Evolutionary conservation across 2,329 filamentous ascomycete genomes (phyloP), one percentile per base, ranked within the genome.

Genomic region (Calonectria leucothoes): DNA sequence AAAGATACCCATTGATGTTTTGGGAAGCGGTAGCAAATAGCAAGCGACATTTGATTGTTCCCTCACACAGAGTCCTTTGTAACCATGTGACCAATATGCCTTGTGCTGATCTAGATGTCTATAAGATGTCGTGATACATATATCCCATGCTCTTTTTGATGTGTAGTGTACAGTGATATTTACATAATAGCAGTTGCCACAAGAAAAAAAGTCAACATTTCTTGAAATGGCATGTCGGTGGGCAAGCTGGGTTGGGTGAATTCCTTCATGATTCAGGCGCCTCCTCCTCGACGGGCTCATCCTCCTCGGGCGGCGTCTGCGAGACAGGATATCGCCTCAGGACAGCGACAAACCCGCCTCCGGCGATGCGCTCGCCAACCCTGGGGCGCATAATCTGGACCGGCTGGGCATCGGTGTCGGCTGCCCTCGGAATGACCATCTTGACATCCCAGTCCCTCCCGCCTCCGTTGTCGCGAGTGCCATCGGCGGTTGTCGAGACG

Each of bases 401-500:
- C 37, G 78, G 73, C 37, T 79, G 75, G 3, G 73, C 71, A 10
- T 79, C 71, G 7, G 71, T 75, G 2, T 73, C 74, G 8, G 76
- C 76, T 14, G 67, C 79, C 74, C 76, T 83, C 6, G 83, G 81
- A 59, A 80, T 74, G 3, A 87, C 88, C 63, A 86, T 85, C 76
- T 90, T 88, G 23, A 94, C 87, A 81, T 93, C 91, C 92, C 92
- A 94, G 75, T 90, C 87, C 74, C 90, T 86, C 2, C 92, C 91
- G 7, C 88, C 88, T 11, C 84, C 84, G 6, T 84, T 81, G 39
- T 87, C 88, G n/a, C 86, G 85, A 4, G 87, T 86, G 66, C 83
- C 86, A 51, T 85, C 84, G 0, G 80, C 80, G 7, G 80, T 82
- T 0, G 84, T 86, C 4, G 84, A 82, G 11, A 82, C 80, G 8